Percentiles rank a stretch among this genome's conserved stretches.
Evolutionary conservation across 2,329 filamentous ascomycete species (phyloP).

Genomic region (Macroventuria anomochaeta): DNA sequence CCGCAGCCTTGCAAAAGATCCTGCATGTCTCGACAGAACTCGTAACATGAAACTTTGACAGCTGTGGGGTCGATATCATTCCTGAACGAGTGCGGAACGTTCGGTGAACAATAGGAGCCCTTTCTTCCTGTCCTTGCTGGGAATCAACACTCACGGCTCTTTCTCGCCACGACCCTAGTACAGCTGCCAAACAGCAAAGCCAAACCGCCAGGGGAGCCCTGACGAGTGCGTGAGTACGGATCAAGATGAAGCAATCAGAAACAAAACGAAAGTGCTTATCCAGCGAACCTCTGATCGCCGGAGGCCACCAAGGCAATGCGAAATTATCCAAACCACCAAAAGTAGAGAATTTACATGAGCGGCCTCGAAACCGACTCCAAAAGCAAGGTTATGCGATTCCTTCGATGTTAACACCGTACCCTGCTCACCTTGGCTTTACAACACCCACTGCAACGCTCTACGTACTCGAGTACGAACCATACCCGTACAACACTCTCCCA

Average conservation of each 20-base stretch:
- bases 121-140: too few relatives aligned
- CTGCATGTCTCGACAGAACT: conserved; percentile 2
- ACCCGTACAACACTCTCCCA: conserved; percentile 28
- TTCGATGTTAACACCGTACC: neutral
- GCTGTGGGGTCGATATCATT: neutral
- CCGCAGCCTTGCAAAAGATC: conserved; percentile 1
- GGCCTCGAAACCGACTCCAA: conserved; percentile 11
- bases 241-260: neutral
- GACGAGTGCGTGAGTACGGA: neutral
- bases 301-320: conserved; percentile 5
- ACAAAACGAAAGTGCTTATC: neutral
- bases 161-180: neutral
- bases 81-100: neutral
- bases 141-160: neutral
- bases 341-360: conserved; percentile 4
- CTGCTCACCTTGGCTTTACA: neutral
- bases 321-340: conserved; percentile 18
- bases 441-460: conserved; percentile 7
- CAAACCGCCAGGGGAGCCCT: neutral
- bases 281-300: conserved; percentile 2
- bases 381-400: neutral
- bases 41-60: conserved; percentile 14
- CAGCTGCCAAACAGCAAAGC: neutral
- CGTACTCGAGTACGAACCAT: conserved; percentile 31
- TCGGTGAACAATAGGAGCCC: neutral